Conservation (phyloP, 495 filamentous ascomycete genomes). For the Evansstolkia leycettana region DNA sequence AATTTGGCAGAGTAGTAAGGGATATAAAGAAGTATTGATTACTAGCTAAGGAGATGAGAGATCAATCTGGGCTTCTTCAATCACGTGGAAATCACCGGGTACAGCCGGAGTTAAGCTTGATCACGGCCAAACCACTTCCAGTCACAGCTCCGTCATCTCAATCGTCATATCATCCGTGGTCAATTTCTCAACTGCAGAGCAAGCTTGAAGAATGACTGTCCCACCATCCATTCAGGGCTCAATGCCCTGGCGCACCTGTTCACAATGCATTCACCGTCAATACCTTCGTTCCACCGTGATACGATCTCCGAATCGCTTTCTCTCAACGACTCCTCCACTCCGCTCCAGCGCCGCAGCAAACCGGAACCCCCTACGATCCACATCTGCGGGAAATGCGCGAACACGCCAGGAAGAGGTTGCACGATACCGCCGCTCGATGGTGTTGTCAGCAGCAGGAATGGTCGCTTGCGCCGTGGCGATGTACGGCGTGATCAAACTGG, state of each 20-base stretch:
- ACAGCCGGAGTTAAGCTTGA: too few species aligned
- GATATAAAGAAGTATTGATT: too few species aligned
- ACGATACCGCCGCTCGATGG: conserved; percentile 19
- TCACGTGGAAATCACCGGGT: too few species aligned
- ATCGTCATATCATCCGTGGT: too few species aligned
- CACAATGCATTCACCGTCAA: conserved; percentile 19
- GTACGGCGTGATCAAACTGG: conserved; percentile 27
- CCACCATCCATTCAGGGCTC: background rate
- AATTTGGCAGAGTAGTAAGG: too few species aligned
- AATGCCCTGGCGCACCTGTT: conserved; percentile 20
- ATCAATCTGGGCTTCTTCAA: too few species aligned
- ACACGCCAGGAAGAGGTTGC: conserved; percentile 12
- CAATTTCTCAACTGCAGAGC: too few species aligned
- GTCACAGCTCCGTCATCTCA: too few species aligned
- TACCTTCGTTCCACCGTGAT: conserved; percentile 6
- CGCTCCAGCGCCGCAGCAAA: conserved; percentile 9
- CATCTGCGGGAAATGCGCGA: conserved; percentile 2
- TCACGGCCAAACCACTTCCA: too few species aligned
- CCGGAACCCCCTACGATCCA: conserved; percentile 5
- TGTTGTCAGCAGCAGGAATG: conserved; percentile 25
- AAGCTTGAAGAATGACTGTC: too few species aligned
- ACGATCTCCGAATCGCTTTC: conserved; percentile 6
- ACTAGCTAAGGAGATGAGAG: too few species aligned
- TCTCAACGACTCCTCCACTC: conserved; percentile 17
- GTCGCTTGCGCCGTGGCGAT: conserved; percentile 21